phyloP scores from a whole-genome alignment of 257 asterid genomes.

The Jaltomata sinuosa region DNA sequence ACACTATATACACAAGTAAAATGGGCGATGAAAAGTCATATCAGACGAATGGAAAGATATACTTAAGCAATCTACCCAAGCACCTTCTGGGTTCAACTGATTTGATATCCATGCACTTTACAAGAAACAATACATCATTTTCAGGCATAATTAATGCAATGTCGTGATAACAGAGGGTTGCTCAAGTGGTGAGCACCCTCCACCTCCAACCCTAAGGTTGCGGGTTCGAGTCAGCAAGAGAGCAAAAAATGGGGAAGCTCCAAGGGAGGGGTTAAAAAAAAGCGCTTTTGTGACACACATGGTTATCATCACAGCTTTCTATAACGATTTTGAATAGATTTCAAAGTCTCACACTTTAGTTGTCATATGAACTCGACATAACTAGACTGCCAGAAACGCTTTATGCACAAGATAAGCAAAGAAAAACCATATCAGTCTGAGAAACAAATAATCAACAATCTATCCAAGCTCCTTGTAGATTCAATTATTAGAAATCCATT shows the following conservation, averaged over 20 bases:
- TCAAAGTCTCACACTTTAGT: not conserved
- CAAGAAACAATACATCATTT: not conserved
- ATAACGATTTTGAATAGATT: not conserved
- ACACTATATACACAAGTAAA: not conserved
- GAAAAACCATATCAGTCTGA: not conserved
- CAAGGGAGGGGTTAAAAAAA: too few relatives aligned
- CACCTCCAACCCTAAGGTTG: too few relatives aligned
- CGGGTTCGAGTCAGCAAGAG: too few relatives aligned
- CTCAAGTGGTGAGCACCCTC: too few relatives aligned
- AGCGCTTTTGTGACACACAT: not conserved
- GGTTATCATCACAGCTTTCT: not conserved
- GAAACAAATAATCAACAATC: not conserved
- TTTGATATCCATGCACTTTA: not conserved
- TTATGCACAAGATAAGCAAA: not conserved
- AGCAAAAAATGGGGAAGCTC: too few relatives aligned
- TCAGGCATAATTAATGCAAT: not conserved
- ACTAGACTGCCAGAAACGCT: not conserved
- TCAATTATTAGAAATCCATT: not conserved
- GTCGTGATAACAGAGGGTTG: too few relatives aligned
- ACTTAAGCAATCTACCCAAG: not conserved
- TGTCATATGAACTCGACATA: not conserved
- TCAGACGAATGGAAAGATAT: not conserved
- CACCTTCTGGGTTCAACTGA: not conserved
- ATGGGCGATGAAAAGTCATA: not conserved
- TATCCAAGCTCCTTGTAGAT: not conserved